These are phyloP conservation scores for Arxiozyma slooffiae DNA, from an alignment of 1,139 yeast species.

Conservation along the genomic window DNA sequence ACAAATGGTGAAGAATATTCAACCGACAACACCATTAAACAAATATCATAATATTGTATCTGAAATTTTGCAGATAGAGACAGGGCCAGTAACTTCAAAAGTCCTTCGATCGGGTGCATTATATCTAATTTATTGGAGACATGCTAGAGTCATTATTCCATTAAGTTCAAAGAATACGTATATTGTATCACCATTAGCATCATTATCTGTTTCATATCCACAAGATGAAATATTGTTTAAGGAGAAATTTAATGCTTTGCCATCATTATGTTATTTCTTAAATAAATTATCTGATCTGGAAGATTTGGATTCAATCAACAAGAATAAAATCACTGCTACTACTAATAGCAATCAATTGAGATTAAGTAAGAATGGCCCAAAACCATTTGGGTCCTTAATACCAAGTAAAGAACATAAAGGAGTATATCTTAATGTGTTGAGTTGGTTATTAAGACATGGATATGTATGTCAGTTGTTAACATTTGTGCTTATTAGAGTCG, in stretches of 20 bases:
- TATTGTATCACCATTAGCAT: conserved; percentile 83
- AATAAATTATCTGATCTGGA: conserved; percentile 44
- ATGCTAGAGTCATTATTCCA: conserved; percentile 79
- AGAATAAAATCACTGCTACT: no score
- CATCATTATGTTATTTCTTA: conserved; percentile 43
- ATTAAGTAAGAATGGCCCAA: conserved; percentile 41
- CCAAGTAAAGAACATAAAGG: conserved; percentile 80
- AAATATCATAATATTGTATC: conserved; percentile 25
- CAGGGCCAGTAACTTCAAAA: conserved; percentile 11
- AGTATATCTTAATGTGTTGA: conserved; percentile 63
- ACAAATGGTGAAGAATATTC: conserved; percentile 25
- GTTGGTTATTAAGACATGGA: conserved; percentile 75
- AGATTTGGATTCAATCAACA: neutral
- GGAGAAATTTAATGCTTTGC: conserved; percentile 58
- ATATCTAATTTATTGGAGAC: conserved; percentile 83
- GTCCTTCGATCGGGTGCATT: conserved; percentile 65
- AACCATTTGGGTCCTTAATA: conserved; percentile 59
- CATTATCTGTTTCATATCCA: conserved; percentile 37
- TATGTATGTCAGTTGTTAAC: conserved; percentile 77
- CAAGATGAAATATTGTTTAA: conserved; percentile 41
- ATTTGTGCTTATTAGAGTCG: conserved; percentile 68
- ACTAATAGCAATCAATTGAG: neutral
- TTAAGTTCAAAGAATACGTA: conserved; percentile 37
- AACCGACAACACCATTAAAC: conserved; percentile 25
- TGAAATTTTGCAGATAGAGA: conserved; percentile 18